Evolutionary conservation across 148 eudicot genomes (phyloP), one percentile per base, ranked within the genome.

Genomic region (Hydrangea macrophylla): DNA sequence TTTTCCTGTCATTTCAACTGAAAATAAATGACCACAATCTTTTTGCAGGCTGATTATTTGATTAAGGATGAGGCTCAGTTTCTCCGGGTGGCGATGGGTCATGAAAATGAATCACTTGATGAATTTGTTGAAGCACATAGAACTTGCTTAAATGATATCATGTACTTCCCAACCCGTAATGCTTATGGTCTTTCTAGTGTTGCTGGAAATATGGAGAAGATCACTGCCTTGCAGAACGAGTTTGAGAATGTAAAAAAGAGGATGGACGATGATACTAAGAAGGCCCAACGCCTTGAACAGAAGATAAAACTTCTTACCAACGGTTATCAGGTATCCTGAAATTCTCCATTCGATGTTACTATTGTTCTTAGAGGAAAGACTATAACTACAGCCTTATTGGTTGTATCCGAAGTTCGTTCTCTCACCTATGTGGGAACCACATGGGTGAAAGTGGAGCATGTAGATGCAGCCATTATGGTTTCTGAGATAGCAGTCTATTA

Each of bases 211-310:
- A 68, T 64, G 64, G 99, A 95, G 72, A 95, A 89, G 75, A 77
- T 95, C 76, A 75, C 88, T 39, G 97, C 99, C 26, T 68, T 91
- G 63, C 99, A 91, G 71, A 79, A 70, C 76, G 99, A 95, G 61
- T 91, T 91, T 76, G 96, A 87, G 61, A 85, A 76, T 78, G 96
- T 95, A 36, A 95, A 91, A 82, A 87, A 85, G 75, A 95, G 76
- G 78, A 83, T 87, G 91, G 97, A 89, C 68, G 99, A 95, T 72
- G 97, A 91, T 73, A 79, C 84, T 68, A 95, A 87, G 73, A 95
- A 89, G 85, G 99, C 99, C 32, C 87, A 83, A 61, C 82, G 84
- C 53, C 84, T 80, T 59, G 99, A 95, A 76, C 84, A 87, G 84
- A 95, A 89, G 82, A 85, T 95, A 42, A 84, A 87, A 72, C 81